Base-by-base conservation (phyloP, 2,329 filamentous ascomycete species). In the Hypomyces perniciosus region DNA sequence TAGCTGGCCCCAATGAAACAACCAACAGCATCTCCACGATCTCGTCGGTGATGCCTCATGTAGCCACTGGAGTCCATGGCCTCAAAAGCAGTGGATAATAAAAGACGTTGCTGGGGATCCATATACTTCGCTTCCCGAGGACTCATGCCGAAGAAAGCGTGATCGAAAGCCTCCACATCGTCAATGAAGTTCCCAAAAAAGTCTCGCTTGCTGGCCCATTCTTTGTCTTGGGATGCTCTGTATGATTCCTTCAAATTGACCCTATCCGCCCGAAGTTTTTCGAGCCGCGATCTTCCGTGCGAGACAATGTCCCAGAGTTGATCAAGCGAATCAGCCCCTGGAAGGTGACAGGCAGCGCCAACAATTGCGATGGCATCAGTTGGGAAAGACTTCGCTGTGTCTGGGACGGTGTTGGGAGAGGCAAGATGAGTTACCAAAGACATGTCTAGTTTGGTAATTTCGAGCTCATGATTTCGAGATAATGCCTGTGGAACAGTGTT, bases 81-180 rank as follows among this genome's bases (percentile, higher is more conserved):
- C 42, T 73, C 69, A 38, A 68, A 70, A 2, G 67, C 61, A 0
- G 61, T 61, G 43, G 71, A 67, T 1, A 69, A 56, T 5, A 65
- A 49, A 2, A 64, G 34, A 0, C 66, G 61, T 27, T 68, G 66
- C 50, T 68, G 65, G 2, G 66, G 66, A 46, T 69, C 67, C 50
- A 68, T 62, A 2, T 60, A 54, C 3, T 57, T 54, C 1, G 61
- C 64, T 46, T 68, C 66, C 1, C 50, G 50, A 1, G 59, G 50
- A 6, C 40, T 58, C 40, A 65, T 58, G 27, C 53, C 52, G 54
- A 68, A 69, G 48, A 67, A 67, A 1, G 46, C 13, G 7, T 54
- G 40, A 54, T 69, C 65, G 7, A 62, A 59, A 4, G 29, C 33
- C 4, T 51, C 41, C 1, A 52, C 8, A 5, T 53, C 47, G 4